Evolutionary conservation across 1,139 yeast genomes (phyloP).

Genomic region (Debaryomyces sp.): DNA sequence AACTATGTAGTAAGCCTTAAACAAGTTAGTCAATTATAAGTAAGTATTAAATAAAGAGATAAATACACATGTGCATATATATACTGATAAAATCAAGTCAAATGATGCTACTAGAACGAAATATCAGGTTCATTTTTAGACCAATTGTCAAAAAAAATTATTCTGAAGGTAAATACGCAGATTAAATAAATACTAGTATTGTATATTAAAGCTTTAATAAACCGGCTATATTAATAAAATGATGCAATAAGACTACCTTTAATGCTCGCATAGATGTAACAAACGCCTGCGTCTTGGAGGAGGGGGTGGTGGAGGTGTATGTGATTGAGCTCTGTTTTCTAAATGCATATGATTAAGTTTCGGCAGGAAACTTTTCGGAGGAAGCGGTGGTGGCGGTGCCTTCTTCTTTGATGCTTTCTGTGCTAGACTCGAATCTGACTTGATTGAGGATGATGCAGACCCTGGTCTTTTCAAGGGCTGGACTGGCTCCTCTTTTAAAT

Average conservation of each 20-base stretch:
- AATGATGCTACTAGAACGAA: no score
- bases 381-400: conserved; percentile 50
- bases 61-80: background rate
- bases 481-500: conserved; percentile 22
- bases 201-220: background rate
- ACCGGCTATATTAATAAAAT: background rate
- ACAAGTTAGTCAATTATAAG: background rate
- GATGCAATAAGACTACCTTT: background rate
- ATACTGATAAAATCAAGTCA: no score
- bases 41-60: no score
- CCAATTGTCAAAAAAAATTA: no score
- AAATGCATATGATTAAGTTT: background rate
- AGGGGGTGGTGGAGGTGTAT: conserved; percentile 13
- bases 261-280: background rate
- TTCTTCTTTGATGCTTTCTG: conserved; percentile 30
- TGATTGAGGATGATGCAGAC: conserved; percentile 7
- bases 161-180: no score
- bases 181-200: no score
- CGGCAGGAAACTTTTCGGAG: conserved; percentile 17
- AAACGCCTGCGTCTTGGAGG: conserved; percentile 22
- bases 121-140: no score
- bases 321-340: background rate
- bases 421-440: conserved; percentile 5
- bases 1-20: conserved; percentile 46
- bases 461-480: conserved; percentile 8